Conservation (phyloP, 2,329 filamentous ascomycete genomes). For the Aureobasidium sp. region DNA sequence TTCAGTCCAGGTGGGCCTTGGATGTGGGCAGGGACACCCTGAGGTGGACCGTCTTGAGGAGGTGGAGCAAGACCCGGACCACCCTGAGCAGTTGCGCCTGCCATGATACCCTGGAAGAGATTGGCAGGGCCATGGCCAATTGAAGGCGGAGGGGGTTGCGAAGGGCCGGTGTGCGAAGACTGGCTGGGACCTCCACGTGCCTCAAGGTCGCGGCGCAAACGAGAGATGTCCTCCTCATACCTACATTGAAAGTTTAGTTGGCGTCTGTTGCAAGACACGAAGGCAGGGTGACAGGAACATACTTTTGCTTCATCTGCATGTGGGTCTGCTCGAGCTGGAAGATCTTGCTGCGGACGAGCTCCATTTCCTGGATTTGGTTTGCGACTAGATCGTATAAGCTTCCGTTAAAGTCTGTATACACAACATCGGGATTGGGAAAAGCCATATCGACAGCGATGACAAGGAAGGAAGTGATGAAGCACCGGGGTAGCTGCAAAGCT, state of each 20-base stretch:
- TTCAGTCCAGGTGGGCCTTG: conserved; percentile 65
- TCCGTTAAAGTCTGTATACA: conserved; percentile 13
- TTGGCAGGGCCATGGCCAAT: conserved; percentile 85
- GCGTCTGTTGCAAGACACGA: background rate
- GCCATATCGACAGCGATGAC: background rate
- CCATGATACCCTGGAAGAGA: conserved; percentile 93
- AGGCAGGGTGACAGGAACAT: conserved; percentile 31
- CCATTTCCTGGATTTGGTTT: conserved; percentile 88
- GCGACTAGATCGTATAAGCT: conserved; percentile 54
- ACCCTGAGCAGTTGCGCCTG: conserved; percentile 73
- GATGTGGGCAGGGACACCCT: conserved; percentile 53
- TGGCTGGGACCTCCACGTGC: conserved; percentile 56
- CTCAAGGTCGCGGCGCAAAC: conserved; percentile 82
- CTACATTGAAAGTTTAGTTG: conserved; percentile 41
- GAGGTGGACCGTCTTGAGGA: conserved; percentile 51
- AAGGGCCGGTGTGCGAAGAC: conserved; percentile 66
- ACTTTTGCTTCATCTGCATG: conserved; percentile 86
- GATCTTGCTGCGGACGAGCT: conserved; percentile 87
- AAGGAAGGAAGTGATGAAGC: background rate
- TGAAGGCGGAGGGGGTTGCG: conserved; percentile 75
- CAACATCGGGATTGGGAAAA: background rate
- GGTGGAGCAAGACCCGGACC: conserved; percentile 74
- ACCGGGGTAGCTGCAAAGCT: background rate
- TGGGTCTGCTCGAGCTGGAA: conserved; percentile 89
- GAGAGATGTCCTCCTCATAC: conserved; percentile 85